phyloP scores from a whole-genome alignment of 148 eudicot genomes.

The Hydrangea macrophylla region DNA sequence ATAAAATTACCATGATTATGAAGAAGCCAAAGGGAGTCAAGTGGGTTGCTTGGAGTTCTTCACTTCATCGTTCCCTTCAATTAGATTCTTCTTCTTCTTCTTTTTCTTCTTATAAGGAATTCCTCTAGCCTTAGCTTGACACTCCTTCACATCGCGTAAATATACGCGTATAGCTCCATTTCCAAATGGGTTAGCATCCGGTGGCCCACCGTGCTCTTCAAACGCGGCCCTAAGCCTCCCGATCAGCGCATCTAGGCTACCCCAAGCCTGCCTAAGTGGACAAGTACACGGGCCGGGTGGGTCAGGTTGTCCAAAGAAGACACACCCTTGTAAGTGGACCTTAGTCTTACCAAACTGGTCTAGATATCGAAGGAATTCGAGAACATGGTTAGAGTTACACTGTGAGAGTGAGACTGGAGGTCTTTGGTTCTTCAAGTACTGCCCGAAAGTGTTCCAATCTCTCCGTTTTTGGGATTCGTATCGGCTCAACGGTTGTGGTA shows the following conservation, averaged over 20 bases:
- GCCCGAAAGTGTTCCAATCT: constrained; percentile 73
- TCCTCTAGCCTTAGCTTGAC: constrained; percentile 64
- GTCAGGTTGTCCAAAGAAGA: constrained; percentile 60
- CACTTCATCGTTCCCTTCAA: constrained; percentile 10
- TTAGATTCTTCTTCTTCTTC: constrained; percentile 35
- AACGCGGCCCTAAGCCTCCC: constrained; percentile 65
- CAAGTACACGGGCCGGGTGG: constrained; percentile 66
- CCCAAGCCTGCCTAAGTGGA: constrained; percentile 68
- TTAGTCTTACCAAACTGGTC: constrained; percentile 74
- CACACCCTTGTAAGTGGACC: constrained; percentile 57
- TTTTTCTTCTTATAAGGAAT: constrained; percentile 66
- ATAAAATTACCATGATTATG: not conserved
- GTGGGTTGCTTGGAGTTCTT: constrained; percentile 14
- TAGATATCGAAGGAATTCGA: constrained; percentile 54
- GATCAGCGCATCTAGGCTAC: constrained; percentile 61
- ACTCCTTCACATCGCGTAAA: constrained; percentile 56
- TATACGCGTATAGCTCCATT: constrained; percentile 57
- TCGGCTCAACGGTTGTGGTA: constrained; percentile 33
- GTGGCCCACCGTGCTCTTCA: constrained; percentile 62
- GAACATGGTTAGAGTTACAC: constrained; percentile 56
- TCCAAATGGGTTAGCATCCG: constrained; percentile 59
- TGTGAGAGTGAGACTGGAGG: constrained; percentile 49
- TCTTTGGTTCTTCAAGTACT: constrained; percentile 54
- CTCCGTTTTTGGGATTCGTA: constrained; percentile 61
- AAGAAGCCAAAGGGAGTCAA: not conserved